Percentiles rank a stretch among this genome's conserved stretches.
Evolutionary conservation across 176 grass and related monocot species (phyloP).

Genomic region (Ampelocalamus luodianensis): DNA sequence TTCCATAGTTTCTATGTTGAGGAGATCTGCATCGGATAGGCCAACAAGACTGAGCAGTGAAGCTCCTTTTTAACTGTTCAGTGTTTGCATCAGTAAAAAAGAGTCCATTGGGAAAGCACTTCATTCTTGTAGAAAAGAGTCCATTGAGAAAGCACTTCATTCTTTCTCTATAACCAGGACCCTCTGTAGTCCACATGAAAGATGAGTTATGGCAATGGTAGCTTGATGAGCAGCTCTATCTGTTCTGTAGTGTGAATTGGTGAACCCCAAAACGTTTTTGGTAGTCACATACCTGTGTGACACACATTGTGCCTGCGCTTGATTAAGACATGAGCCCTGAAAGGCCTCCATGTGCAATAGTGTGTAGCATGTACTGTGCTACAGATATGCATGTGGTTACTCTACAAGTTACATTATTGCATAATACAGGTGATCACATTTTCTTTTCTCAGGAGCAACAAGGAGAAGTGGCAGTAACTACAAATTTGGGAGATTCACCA

Average conservation of each 20-base stretch:
- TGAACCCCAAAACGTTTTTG: not conserved
- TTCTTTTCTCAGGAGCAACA: constrained; percentile 66
- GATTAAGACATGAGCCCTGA: not conserved
- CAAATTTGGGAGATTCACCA: constrained; percentile 78
- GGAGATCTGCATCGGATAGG: not conserved
- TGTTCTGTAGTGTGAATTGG: not conserved
- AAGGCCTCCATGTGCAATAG: not conserved
- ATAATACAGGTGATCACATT: constrained; percentile 32
- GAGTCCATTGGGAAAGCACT: not conserved
- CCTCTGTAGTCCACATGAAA: not conserved
- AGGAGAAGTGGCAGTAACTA: constrained; percentile 77
- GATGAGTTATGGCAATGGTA: not conserved
- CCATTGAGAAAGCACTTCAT: not conserved
- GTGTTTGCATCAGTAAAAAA: constrained; percentile 20
- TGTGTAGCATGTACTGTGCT: not conserved
- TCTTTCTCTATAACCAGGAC: not conserved
- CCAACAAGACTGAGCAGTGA: not conserved
- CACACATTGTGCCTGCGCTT: not conserved
- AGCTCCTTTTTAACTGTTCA: constrained; percentile 9
- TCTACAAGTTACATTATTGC: not conserved
- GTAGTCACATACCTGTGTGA: constrained; percentile 12
- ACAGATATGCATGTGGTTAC: not conserved
- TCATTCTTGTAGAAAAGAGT: not conserved
- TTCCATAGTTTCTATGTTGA: not conserved
- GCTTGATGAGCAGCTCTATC: constrained; percentile 7